Conservation (phyloP, 1,284 basidiomycete species). For the Cutaneotrichosporon mucoides region DNA sequence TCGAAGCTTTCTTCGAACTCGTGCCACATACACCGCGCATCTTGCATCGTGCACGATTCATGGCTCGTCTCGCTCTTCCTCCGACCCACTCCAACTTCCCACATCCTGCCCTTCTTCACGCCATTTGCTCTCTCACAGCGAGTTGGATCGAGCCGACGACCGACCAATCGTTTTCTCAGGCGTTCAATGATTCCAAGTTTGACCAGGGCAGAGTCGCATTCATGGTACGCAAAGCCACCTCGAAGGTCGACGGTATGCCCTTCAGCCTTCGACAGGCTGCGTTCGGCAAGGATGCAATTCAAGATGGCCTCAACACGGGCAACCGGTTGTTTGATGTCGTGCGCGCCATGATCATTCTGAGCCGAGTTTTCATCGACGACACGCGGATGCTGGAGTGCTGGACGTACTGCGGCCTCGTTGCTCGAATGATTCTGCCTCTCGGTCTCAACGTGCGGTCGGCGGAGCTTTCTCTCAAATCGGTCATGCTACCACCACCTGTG, state of each 20-base stretch:
- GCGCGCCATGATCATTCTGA: constrained; percentile 45
- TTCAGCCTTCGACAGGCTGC: constrained; percentile 38
- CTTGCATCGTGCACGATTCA: constrained; percentile 46
- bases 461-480: constrained; percentile 41
- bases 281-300: constrained; percentile 41
- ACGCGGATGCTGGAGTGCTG: constrained; percentile 49
- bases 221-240: neutral
- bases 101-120: constrained; percentile 49
- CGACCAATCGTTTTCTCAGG: no score
- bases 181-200: neutral
- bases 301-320: constrained; percentile 44
- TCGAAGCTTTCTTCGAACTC: constrained; percentile 45
- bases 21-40: constrained; percentile 45
- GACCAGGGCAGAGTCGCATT: constrained; percentile 1
- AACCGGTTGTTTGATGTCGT: constrained; percentile 45
- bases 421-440: constrained; percentile 46
- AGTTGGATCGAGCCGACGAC: constrained; percentile 22
- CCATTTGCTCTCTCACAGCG: constrained; percentile 48
- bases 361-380: constrained; percentile 46
- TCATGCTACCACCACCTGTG: constrained; percentile 41
- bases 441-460: constrained; percentile 45
- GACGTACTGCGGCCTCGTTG: constrained; percentile 43
- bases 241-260: constrained; percentile 8
- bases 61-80: constrained; percentile 49
- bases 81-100: constrained; percentile 51